Conservation (phyloP, 306 rosid species). For the barrel medic (Medicago truncatula) region MtrunA17r5.0-ANR NC_053043.1:42580501-42581000, state of each 20-base stretch:
- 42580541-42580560: constrained; percentile 67
- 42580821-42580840: not conserved
- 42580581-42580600: constrained; percentile 66
- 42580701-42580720: not conserved
- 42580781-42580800: constrained; percentile 70
- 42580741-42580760: constrained; percentile 19
- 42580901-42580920: constrained; percentile 45
- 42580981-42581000: constrained; percentile 19
- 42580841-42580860: constrained; percentile 4
- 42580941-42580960: constrained; percentile 71
- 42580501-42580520: constrained; percentile 15
- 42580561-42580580: constrained; percentile 68
- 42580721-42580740: not conserved
- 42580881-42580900: not conserved
- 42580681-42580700: constrained; percentile 31
- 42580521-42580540: constrained; percentile 66
- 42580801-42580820: constrained; percentile 45
- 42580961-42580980: constrained; percentile 62
- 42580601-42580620: constrained; percentile 65
- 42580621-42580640: constrained; percentile 70
- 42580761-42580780: constrained; percentile 70
- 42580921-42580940: constrained; percentile 64
- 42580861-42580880: constrained; percentile 18
- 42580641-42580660: constrained; percentile 68
- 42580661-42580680: constrained; percentile 68